Evolutionary conservation across 106 monocot species (phyloP).

Genomic region (Apostasia shenzhenica): DNA sequence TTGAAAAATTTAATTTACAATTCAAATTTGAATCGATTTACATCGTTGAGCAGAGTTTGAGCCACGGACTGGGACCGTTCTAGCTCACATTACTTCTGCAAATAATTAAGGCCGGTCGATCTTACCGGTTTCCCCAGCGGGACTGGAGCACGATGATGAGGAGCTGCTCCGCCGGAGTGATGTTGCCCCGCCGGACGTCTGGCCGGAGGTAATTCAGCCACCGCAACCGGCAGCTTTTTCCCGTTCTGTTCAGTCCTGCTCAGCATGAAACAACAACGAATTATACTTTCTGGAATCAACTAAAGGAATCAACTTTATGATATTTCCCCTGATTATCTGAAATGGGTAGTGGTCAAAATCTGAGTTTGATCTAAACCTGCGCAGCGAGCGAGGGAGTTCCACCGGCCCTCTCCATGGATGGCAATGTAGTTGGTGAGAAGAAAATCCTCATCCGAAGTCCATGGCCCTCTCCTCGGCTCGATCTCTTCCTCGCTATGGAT

Average conservation of each 20-base stretch:
- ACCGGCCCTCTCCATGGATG: slow-evolving; percentile 59
- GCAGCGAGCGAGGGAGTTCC: slow-evolving; percentile 67
- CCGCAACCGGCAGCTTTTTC: slow-evolving; percentile 87
- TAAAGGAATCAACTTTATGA: background rate
- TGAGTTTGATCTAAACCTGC: slow-evolving; percentile 26
- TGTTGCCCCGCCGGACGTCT: slow-evolving; percentile 68
- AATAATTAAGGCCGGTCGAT: background rate
- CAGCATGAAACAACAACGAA: background rate
- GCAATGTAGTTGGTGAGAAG: slow-evolving; percentile 50
- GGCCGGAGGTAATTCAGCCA: slow-evolving; percentile 92
- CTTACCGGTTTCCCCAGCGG: slow-evolving; percentile 68
- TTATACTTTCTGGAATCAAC: background rate
- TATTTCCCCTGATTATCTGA: background rate
- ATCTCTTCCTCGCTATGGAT: slow-evolving; percentile 13
- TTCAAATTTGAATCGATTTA: background rate
- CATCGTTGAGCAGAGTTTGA: background rate
- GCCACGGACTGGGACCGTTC: background rate
- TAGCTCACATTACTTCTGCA: background rate
- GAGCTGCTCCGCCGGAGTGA: slow-evolving; percentile 75
- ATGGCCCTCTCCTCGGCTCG: slow-evolving; percentile 58
- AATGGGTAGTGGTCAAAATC: background rate
- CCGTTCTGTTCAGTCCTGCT: slow-evolving; percentile 49
- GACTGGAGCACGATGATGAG: slow-evolving; percentile 79
- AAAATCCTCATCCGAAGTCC: slow-evolving; percentile 73
- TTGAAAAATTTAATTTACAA: background rate